Evolutionary conservation across 2,329 filamentous ascomycete species (phyloP), one percentile per base, ranked within the genome.

Genomic region (Hymenoscyphus fructigenus): DNA sequence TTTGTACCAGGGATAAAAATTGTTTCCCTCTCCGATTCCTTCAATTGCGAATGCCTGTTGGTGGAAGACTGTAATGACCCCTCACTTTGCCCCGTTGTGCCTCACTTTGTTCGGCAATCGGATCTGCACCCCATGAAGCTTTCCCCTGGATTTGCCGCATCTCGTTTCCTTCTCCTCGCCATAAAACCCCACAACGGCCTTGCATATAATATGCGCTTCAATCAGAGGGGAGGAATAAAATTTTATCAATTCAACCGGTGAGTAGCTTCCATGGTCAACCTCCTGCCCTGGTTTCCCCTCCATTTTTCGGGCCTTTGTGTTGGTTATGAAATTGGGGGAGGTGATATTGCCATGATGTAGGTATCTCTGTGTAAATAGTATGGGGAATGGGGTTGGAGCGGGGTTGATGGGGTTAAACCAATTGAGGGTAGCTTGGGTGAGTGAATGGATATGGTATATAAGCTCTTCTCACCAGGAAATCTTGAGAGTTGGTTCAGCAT

Each of bases 181-280:
- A n/a, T n/a, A n/a, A 15, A 2, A 14, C 20, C 44, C 20, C 20
- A 23, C 47, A 53, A 23, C 23, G 14, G 47, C 20, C 20, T 12
- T 53, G 47, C 47, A 41, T 59, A 23, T 44, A 15, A 1, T 26
- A 59, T 20, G 57, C 57, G 57, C 57, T 36, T 59, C 57, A 59
- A 59, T 59, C 57, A 59, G 57, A 6, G 34, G 23, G 5, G 41
- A 23, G 41, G 17, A 47, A 20, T 20, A n/a, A n/a, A 3, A 1
- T 3, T 47, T 47, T 47, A 20, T 47, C 17, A 20, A 20, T 47
- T 47, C 41, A 47, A 9, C 41, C 41, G 41, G 41, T 7, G 41
- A 23, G 41, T 38, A 38, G 36, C 12, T 38, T 38, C 14, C 36
- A 38, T 38, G 12, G 12, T 17, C 36, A 38, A 38, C 5, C 2